These are phyloP conservation scores for Acer saccharum DNA, from an alignment of 345 rosid genomes.

Conservation along the genomic window DNA sequence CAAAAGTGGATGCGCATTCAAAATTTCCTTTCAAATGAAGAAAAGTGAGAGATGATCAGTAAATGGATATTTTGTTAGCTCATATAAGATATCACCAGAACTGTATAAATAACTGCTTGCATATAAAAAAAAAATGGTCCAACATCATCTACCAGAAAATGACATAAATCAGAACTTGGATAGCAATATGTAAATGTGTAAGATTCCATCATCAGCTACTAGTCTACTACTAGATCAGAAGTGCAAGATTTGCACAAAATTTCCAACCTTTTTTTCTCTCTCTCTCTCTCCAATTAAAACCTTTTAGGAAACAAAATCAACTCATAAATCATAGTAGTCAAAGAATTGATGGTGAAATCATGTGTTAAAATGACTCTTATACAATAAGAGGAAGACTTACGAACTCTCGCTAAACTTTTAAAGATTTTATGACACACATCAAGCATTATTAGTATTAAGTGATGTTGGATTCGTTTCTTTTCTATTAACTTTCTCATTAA, in stretches of 20 bases:
- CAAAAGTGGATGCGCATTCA: no score
- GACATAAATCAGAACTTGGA: not conserved
- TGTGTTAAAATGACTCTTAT: not conserved
- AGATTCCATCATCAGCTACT: not conserved
- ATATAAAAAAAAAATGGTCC: not conserved
- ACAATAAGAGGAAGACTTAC: no score
- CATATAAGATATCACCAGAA: not conserved
- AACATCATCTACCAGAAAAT: conserved; percentile 1
- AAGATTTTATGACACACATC: not conserved
- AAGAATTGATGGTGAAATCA: not conserved
- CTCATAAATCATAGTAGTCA: no score
- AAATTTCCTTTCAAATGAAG: not conserved
- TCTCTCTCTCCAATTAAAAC: not conserved
- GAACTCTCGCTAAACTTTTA: not conserved
- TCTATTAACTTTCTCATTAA: no score
- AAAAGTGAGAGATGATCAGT: not conserved
- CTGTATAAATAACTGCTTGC: not conserved
- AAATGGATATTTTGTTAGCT: not conserved
- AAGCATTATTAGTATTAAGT: not conserved
- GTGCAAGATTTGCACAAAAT: not conserved
- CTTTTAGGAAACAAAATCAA: not conserved
- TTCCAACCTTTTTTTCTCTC: not conserved
- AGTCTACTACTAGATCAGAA: not conserved
- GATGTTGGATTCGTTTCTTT: not conserved
- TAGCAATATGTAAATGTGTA: not conserved